Evolutionary conservation across 148 eudicot genomes (phyloP), one percentile per base, ranked within the genome.

Genomic region (Camellia lanceoleosa): DNA sequence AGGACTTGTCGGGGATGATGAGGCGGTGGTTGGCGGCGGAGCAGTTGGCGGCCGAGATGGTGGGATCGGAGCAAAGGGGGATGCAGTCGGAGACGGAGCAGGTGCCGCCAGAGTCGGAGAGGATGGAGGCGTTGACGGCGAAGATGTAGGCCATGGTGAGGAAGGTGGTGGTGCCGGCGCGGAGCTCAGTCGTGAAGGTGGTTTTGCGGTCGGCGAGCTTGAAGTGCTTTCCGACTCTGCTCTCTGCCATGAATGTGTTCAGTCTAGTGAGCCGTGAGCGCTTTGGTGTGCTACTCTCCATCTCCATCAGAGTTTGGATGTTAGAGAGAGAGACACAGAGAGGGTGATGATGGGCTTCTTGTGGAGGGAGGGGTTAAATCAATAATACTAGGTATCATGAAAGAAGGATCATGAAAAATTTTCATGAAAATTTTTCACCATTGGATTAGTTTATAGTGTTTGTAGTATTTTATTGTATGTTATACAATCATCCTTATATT

Each of bases 71-170:
- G 82, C 98, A 95, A 15, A 89, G 87, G 0, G 92, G 92, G 77
- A 92, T 8, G 81, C 97, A 93, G 87, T 95, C 97, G 63, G 91
- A 51, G 16, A 90, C 91, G 6, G 97, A 87, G 66, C 97, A 95
- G 4, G 99, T 83, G 67, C 84, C 99, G 60, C 97, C 97, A 13
- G 99, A 93, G 83, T 93, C 97, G 10, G 99, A 71, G 23, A 23
- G 23, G 23, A 23, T 95, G 58, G 93, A 90, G 66, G 98, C 97
- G 91, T 95, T 95, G 63, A 95, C 98, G 59, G 98, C 98, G 20
- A 95, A 82, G 83, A 95, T 95, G 86, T 95, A 95, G 23, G 98
- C 97, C 98, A 95, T 95, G 78, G 98, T 95, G n/a, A 95, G 90
- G 86, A 95, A 95, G 0, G 98, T 95, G 68, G 98, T 91, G 56